A percentile compares a stretch with the other conserved stretches of the same genome.
Evolutionary conservation across 805 yeast genomes (phyloP).

Genomic region (Candida sonorensis): DNA sequence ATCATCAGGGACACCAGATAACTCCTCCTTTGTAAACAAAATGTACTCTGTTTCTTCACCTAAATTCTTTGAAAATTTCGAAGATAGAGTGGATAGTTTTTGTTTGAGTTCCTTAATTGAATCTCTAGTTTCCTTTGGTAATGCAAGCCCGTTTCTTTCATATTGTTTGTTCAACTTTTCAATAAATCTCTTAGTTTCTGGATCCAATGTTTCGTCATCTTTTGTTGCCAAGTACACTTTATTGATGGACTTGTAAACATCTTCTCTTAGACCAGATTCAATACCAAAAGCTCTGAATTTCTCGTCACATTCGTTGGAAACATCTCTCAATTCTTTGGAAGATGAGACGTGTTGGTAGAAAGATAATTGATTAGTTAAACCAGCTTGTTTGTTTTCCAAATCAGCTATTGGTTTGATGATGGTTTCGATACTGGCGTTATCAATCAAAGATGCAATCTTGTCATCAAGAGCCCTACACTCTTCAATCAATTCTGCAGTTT

Average conservation of each 20-base stretch:
- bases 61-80: slow-evolving; percentile 55
- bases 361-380: slow-evolving; percentile 43
- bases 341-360: slow-evolving; percentile 72
- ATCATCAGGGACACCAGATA: slow-evolving; percentile 68
- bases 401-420: slow-evolving; percentile 48
- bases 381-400: slow-evolving; percentile 42
- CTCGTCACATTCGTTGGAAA: slow-evolving; percentile 59
- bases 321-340: slow-evolving; percentile 60
- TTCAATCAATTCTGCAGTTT: slow-evolving; percentile 38
- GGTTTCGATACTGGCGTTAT: slow-evolving; percentile 47
- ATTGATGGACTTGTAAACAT: slow-evolving; percentile 54
- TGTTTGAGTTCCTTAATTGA: slow-evolving; percentile 52
- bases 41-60: slow-evolving; percentile 65
- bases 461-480: slow-evolving; percentile 44
- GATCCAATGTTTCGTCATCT: slow-evolving; percentile 30
- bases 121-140: slow-evolving; percentile 48
- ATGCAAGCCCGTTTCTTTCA: slow-evolving; percentile 62
- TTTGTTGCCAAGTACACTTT: slow-evolving; percentile 37
- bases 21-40: slow-evolving; percentile 54
- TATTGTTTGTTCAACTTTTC: slow-evolving; percentile 51
- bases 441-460: slow-evolving; percentile 37
- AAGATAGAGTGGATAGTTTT: slow-evolving; percentile 47
- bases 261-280: slow-evolving; percentile 60
- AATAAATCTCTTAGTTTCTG: slow-evolving; percentile 51
- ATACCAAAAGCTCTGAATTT: slow-evolving; percentile 49